A percentile compares a stretch with the other conserved stretches of the same genome.
These are phyloP conservation scores for Trypanosoma melophagium DNA, from an alignment of 208 protist genomes.

Conservation along the genomic window DNA sequence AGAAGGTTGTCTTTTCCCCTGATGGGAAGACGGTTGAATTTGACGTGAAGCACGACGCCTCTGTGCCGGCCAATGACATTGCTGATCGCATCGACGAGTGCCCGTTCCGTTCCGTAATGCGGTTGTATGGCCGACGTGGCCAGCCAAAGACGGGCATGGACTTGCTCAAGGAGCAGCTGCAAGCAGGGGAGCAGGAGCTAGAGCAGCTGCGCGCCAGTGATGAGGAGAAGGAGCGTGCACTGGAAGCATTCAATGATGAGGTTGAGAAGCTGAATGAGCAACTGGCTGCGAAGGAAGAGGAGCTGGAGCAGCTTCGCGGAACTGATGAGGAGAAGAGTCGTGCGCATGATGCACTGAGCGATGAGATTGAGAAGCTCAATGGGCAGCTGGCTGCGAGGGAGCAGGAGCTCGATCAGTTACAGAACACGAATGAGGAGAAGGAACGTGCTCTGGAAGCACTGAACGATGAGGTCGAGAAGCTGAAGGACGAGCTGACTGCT, in stretches of 20 bases:
- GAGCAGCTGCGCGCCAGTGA: not conserved
- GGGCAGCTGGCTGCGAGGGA: constrained; percentile 7
- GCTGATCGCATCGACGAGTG: not conserved
- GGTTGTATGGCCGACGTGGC: not conserved
- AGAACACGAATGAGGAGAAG: not conserved
- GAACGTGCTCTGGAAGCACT: constrained; percentile 5
- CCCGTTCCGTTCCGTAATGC: constrained; percentile 10
- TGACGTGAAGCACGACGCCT: not conserved
- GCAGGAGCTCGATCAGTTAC: not conserved
- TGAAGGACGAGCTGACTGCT: constrained; percentile 14
- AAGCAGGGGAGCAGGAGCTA: constrained; percentile 4
- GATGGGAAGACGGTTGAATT: not conserved
- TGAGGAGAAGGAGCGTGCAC: too few species aligned
- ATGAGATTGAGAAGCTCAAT: not conserved
- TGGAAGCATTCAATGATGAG: too few species aligned
- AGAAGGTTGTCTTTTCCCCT: not conserved
- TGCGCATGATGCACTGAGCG: too few species aligned
- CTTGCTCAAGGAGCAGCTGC: constrained; percentile 7
- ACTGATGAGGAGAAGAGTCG: too few species aligned
- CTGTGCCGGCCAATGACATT: not conserved
- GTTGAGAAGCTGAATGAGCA: too few species aligned
- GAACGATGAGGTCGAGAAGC: constrained; percentile 24
- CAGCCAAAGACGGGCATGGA: constrained; percentile 3
- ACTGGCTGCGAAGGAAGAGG: too few species aligned
- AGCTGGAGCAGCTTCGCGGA: too few species aligned